phyloP scores from a whole-genome alignment of 495 filamentous ascomycete species.

The Neurospora tetraspora region DNA sequence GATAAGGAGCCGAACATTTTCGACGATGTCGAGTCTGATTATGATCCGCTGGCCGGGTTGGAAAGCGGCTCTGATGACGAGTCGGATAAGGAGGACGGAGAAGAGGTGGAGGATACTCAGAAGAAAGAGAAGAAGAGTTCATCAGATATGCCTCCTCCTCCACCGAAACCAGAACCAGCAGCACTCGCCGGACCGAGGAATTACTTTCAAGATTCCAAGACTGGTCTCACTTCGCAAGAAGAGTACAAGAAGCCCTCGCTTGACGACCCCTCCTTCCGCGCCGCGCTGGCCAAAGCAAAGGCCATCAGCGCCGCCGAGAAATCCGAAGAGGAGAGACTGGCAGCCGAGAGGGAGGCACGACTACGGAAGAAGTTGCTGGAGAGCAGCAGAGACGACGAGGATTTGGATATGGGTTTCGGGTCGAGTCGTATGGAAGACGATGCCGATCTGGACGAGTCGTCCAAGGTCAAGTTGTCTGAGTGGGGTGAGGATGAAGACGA shows the following conservation, averaged over 20 bases:
- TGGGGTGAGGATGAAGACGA: slow-evolving; percentile 51
- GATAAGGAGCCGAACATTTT: slow-evolving; percentile 72
- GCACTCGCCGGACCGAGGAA: slow-evolving; percentile 28
- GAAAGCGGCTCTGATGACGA: slow-evolving; percentile 41
- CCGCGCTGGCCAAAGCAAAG: slow-evolving; percentile 77
- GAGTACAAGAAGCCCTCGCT: slow-evolving; percentile 45
- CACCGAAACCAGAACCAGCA: slow-evolving; percentile 22
- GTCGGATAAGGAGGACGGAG: slow-evolving; percentile 17
- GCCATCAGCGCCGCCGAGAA: slow-evolving; percentile 48
- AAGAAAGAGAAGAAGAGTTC: slow-evolving; percentile 7
- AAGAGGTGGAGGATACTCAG: slow-evolving; percentile 8
- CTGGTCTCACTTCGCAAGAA: slow-evolving; percentile 28
- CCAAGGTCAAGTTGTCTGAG: slow-evolving; percentile 54
- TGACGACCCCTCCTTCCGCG: slow-evolving; percentile 69
- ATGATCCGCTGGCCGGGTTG: slow-evolving; percentile 73
- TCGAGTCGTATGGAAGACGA: slow-evolving; percentile 72
- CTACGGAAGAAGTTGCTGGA: slow-evolving; percentile 66
- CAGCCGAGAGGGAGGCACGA: slow-evolving; percentile 45
- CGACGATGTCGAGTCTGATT: slow-evolving; percentile 74
- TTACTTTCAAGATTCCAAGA: slow-evolving; percentile 51
- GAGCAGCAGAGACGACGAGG: slow-evolving; percentile 74
- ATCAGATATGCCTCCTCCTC: slow-evolving; percentile 33
- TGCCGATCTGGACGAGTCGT: slow-evolving; percentile 47
- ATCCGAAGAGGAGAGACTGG: slow-evolving; percentile 34
- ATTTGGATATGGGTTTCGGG: slow-evolving; percentile 92